These are phyloP conservation scores for Carex littledalei DNA, from an alignment of 176 grass and related monocot species.

Conservation along the genomic window DNA sequence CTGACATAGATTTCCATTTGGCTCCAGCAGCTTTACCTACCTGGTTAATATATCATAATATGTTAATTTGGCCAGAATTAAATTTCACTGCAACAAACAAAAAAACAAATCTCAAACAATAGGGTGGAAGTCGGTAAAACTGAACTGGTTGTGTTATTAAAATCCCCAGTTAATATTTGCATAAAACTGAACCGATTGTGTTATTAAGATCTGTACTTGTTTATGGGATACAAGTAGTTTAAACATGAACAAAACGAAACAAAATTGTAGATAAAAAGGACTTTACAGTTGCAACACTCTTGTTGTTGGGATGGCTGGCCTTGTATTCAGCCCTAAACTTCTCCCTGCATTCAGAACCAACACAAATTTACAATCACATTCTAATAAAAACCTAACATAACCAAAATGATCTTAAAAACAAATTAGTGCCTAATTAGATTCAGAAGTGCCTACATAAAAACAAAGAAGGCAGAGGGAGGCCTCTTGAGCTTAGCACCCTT, in stretches of 20 bases:
- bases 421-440: not conserved
- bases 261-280: not conserved
- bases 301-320: conserved; percentile 36
- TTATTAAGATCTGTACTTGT: too few species aligned
- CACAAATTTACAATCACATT: conserved; percentile 1
- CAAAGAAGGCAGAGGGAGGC: conserved; percentile 45
- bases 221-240: not conserved
- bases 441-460: conserved; percentile 29
- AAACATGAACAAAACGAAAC: not conserved
- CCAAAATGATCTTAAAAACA: not conserved
- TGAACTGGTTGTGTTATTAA: not conserved
- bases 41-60: not conserved
- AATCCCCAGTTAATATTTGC: not conserved
- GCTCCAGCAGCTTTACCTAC: conserved; percentile 45
- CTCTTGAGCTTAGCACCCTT: conserved; percentile 43
- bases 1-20: conserved; percentile 45
- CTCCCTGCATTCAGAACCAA: conserved; percentile 10
- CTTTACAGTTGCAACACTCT: conserved; percentile 34
- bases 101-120: not conserved
- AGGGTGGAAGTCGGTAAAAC: not conserved
- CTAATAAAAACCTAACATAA: not conserved
- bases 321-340: conserved; percentile 33
- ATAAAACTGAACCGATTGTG: not conserved
- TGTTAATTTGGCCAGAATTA: not conserved
- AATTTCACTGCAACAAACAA: not conserved